These are phyloP conservation scores for Sarocladium kiliense DNA, from an alignment of 2,329 filamentous ascomycete species.

Conservation along the genomic window DNA sequence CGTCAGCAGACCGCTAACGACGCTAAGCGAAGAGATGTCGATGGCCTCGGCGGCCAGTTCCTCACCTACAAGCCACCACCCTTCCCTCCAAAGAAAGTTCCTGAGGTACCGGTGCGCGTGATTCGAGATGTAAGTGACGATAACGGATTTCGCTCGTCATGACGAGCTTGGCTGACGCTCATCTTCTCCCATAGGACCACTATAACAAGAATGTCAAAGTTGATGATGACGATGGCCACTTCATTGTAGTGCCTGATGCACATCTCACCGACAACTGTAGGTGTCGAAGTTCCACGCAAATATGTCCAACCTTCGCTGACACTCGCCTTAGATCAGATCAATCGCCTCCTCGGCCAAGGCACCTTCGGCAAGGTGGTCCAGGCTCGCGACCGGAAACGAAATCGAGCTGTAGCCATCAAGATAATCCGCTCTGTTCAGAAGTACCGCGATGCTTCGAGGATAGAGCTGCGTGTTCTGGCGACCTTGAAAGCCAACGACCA, in stretches of 20 bases:
- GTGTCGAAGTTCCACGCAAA: slow-evolving; percentile 27
- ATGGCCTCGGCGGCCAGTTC: slow-evolving; percentile 65
- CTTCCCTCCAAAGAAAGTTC: slow-evolving; percentile 84
- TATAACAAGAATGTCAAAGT: slow-evolving; percentile 64
- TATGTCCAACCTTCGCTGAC: slow-evolving; percentile 14
- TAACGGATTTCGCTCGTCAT: neutral
- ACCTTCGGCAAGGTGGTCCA: slow-evolving; percentile 98
- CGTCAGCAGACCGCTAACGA: slow-evolving; percentile 78
- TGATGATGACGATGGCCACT: slow-evolving; percentile 96
- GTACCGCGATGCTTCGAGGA: slow-evolving; percentile 91
- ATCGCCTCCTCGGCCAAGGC: slow-evolving; percentile 86
- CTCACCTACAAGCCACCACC: slow-evolving; percentile 80
- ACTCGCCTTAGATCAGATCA: slow-evolving; percentile 65
- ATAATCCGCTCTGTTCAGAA: slow-evolving; percentile 98
- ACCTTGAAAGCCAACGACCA: slow-evolving; percentile 89
- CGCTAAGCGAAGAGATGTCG: slow-evolving; percentile 71
- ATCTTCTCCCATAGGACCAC: slow-evolving; percentile 19
- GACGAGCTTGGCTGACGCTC: slow-evolving; percentile 4
- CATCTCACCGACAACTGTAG: slow-evolving; percentile 85
- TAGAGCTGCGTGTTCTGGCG: slow-evolving; percentile 87
- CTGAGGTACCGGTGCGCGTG: slow-evolving; percentile 63
- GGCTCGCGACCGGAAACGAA: slow-evolving; percentile 72
- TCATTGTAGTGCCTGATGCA: slow-evolving; percentile 84
- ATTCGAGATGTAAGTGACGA: slow-evolving; percentile 54
- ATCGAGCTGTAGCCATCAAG: slow-evolving; percentile 85